A percentile compares a stretch with the other conserved stretches of the same genome.
phyloP scores from a whole-genome alignment of 2,329 filamentous ascomycete species.

The Clonostachys rhizophaga region DNA sequence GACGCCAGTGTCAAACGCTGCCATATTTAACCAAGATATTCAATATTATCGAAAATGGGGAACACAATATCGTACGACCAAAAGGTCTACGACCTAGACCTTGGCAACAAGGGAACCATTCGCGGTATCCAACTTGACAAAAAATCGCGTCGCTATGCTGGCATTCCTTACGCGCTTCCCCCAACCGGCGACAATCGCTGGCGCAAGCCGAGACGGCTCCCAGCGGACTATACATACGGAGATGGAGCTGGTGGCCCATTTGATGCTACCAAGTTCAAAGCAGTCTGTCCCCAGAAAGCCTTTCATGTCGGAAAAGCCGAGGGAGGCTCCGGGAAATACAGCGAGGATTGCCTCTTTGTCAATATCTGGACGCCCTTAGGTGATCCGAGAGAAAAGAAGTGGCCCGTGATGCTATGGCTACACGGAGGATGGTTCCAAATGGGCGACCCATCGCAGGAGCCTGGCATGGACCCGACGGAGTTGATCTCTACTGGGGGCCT shows the following conservation, averaged over 20 bases:
- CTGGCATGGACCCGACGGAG: constrained; percentile 35
- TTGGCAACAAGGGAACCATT: constrained; percentile 18
- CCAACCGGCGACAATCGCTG: constrained; percentile 28
- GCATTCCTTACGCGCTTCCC: constrained; percentile 31
- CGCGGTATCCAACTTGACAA: constrained; percentile 24
- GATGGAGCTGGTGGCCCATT: constrained; percentile 15
- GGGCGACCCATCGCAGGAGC: constrained; percentile 34
- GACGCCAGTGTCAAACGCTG: no score
- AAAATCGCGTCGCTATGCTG: constrained; percentile 24
- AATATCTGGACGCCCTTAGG: constrained; percentile 39
- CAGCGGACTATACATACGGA: constrained; percentile 17
- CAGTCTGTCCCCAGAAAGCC: constrained; percentile 31
- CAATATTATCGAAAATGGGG: constrained; percentile 10
- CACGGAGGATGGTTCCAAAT: constrained; percentile 43
- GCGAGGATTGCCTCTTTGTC: constrained; percentile 37
- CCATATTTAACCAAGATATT: neutral
- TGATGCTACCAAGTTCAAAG: constrained; percentile 25
- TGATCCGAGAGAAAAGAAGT: constrained; percentile 9
- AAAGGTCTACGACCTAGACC: constrained; percentile 11
- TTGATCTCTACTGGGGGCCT: constrained; percentile 26
- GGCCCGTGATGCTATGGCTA: constrained; percentile 26
- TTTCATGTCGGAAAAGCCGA: constrained; percentile 17
- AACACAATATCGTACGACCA: constrained; percentile 17
- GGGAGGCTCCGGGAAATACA: constrained; percentile 16
- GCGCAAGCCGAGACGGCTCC: constrained; percentile 27